Evolutionary conservation across 441 rosid species (phyloP).

Genomic region (Breynia disticha): DNA sequence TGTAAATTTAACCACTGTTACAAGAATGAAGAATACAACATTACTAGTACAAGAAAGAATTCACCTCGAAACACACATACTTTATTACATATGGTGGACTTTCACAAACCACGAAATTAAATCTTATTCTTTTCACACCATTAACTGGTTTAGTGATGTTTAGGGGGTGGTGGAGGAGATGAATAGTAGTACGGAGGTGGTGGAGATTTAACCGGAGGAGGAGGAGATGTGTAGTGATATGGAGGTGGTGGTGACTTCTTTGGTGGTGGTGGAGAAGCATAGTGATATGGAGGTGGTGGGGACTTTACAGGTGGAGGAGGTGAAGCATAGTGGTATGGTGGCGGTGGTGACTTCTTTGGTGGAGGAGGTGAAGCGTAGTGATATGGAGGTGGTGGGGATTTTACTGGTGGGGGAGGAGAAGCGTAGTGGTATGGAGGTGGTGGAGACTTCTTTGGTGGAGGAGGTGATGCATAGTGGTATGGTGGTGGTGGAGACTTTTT

Average conservation of each 20-base stretch:
- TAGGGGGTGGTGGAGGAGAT: slow-evolving; percentile 3
- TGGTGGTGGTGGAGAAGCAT: not conserved
- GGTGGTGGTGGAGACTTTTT: not conserved
- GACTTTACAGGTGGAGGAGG: slow-evolving; percentile 1
- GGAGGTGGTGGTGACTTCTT: not conserved
- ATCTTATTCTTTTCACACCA: not conserved
- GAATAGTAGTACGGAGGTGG: slow-evolving; percentile 4
- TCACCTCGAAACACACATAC: not conserved
- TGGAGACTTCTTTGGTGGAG: slow-evolving; percentile 3
- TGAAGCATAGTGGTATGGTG: slow-evolving; percentile 4
- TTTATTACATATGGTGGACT: not conserved
- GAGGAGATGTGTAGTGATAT: not conserved
- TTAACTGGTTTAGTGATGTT: not conserved
- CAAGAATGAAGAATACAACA: too few species aligned
- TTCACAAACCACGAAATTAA: not conserved
- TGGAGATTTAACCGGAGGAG: not conserved
- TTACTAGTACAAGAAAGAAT: too few species aligned
- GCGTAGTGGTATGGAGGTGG: slow-evolving; percentile 3
- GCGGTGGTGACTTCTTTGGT: not conserved
- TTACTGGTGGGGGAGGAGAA: slow-evolving; percentile 2
- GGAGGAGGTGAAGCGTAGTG: slow-evolving; percentile 5
- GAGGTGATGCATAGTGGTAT: not conserved
- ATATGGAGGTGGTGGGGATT: not conserved
- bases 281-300: slow-evolving; percentile 9
- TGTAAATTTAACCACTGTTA: too few species aligned